Conservation (phyloP, 768 basidiomycete genomes). For the Ramaria sp. region DNA sequence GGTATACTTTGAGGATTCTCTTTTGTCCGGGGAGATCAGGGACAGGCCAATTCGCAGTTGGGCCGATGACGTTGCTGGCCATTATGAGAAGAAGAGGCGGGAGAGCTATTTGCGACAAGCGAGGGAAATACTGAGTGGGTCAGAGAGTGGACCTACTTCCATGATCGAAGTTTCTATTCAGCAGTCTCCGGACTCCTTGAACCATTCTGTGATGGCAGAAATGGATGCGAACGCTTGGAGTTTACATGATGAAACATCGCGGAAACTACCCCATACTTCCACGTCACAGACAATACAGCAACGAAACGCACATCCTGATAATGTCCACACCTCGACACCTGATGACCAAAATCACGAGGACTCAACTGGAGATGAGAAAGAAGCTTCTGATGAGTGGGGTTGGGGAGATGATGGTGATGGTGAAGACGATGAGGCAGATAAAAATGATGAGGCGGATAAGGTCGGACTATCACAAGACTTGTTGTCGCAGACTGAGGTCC, state of each 20-base stretch:
- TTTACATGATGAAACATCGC: slow-evolving; percentile 32
- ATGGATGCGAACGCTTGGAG: slow-evolving; percentile 30
- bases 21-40: slow-evolving; percentile 37
- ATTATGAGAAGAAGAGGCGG: slow-evolving; percentile 74
- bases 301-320: slow-evolving; percentile 10
- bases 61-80: slow-evolving; percentile 53
- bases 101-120: slow-evolving; percentile 53
- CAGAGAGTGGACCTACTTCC: neutral
- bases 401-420: slow-evolving; percentile 32
- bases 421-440: slow-evolving; percentile 12
- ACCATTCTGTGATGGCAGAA: slow-evolving; percentile 10
- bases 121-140: slow-evolving; percentile 34
- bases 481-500: slow-evolving; percentile 1
- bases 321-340: slow-evolving; percentile 28
- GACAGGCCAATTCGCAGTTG: slow-evolving; percentile 55
- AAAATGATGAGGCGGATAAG: slow-evolving; percentile 20
- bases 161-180: slow-evolving; percentile 6
- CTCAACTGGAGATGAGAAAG: slow-evolving; percentile 6
- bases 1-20: slow-evolving; percentile 53
- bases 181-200: slow-evolving; percentile 1
- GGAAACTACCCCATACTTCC: slow-evolving; percentile 1
- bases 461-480: slow-evolving; percentile 20
- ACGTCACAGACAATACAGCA: slow-evolving; percentile 23
- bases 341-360: slow-evolving; percentile 12
- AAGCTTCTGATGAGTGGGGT: slow-evolving; percentile 17